Conservation (phyloP, 1,139 yeast species). For the Petasospora rhodanensis region DNA sequence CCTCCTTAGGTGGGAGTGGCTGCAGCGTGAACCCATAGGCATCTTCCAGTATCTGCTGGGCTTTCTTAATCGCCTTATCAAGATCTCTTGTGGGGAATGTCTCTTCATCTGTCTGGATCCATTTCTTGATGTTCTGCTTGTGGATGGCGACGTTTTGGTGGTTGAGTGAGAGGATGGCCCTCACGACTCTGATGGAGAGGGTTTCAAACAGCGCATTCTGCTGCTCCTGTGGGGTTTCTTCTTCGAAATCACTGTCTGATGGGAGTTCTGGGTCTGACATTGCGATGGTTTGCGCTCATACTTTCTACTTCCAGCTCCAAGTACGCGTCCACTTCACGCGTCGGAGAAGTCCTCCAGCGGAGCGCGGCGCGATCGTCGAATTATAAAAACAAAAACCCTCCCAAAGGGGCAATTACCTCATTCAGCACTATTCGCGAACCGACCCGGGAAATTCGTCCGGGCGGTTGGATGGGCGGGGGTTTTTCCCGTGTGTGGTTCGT, state of each 20-base stretch:
- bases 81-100: conserved; percentile 11
- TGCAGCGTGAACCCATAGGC: conserved; percentile 17
- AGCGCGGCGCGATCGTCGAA: too few species aligned
- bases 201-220: too few species aligned
- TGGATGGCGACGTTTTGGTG: conserved; percentile 20
- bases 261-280: too few species aligned
- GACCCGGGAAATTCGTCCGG: background rate
- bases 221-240: too few species aligned
- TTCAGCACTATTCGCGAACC: background rate
- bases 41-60: conserved; percentile 16
- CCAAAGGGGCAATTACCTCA: background rate
- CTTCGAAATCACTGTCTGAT: conserved; percentile 1
- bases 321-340: too few species aligned
- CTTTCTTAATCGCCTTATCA: conserved; percentile 13
- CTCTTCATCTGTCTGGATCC: conserved; percentile 18
- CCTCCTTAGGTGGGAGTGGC: conserved; percentile 14
- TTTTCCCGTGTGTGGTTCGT: too few species aligned
- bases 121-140: conserved; percentile 20
- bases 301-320: too few species aligned
- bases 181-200: conserved; percentile 10
- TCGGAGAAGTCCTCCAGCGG: too few species aligned
- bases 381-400: too few species aligned
- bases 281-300: too few species aligned
- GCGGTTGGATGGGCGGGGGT: too few species aligned
- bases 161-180: conserved; percentile 24